Percentiles rank a stretch among this genome's conserved stretches.
These are phyloP conservation scores for Lactarius hengduanensis DNA, from an alignment of 768 basidiomycete species.

Conservation along the genomic window DNA sequence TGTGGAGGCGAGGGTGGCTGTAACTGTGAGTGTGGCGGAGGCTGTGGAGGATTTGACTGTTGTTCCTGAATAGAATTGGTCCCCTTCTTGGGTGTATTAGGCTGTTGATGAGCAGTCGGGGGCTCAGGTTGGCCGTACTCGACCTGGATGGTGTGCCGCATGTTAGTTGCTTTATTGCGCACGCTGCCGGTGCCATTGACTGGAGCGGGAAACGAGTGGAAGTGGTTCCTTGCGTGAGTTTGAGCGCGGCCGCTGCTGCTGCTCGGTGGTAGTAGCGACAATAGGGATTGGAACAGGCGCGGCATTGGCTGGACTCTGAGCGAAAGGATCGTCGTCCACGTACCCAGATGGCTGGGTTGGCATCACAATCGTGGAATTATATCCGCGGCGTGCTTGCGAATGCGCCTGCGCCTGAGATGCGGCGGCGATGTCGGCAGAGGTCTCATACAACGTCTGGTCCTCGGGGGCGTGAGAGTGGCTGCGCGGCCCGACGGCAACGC, in stretches of 20 bases:
- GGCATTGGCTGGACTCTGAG: neutral
- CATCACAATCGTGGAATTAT: conserved; percentile 41
- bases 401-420: conserved; percentile 34
- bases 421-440: conserved; percentile 58
- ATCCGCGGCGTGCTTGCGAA: conserved; percentile 35
- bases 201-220: conserved; percentile 15
- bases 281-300: conserved; percentile 41
- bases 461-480: conserved; percentile 48
- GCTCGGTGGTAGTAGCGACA: conserved; percentile 32
- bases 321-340: conserved; percentile 74
- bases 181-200: conserved; percentile 38
- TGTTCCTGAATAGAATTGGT: conserved; percentile 7
- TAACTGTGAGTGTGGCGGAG: conserved; percentile 5
- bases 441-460: conserved; percentile 55
- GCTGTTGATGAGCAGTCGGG: conserved; percentile 16
- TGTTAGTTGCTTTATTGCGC: conserved; percentile 50
- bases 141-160: conserved; percentile 94
- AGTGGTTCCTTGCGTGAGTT: conserved; percentile 21
- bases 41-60: conserved; percentile 3
- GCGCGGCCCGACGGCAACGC: conserved; percentile 36
- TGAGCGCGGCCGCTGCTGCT: conserved; percentile 16
- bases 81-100: conserved; percentile 24
- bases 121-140: conserved; percentile 77
- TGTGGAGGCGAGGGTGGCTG: conserved; percentile 12
- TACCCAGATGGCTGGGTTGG: conserved; percentile 44